A percentile compares a stretch with the other conserved stretches of the same genome.
These are phyloP conservation scores for Suillus bovinus DNA, from an alignment of 768 basidiomycete species.

Conservation along the genomic window DNA sequence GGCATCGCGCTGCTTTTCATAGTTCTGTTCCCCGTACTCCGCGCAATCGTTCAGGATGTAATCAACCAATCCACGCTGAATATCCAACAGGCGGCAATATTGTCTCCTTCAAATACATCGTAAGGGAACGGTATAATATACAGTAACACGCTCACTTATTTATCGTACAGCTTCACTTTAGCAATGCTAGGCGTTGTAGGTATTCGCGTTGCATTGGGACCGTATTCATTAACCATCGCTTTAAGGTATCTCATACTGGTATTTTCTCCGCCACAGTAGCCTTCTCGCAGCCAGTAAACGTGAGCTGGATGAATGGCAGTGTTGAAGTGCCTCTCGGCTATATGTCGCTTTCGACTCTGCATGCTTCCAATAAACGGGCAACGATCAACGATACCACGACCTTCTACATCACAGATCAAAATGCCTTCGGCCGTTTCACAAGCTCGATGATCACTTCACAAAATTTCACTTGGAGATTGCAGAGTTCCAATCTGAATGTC, in stretches of 20 bases:
- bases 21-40: constrained; percentile 65
- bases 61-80: constrained; percentile 57
- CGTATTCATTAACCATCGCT: constrained; percentile 5
- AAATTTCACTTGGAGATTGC: constrained; percentile 68
- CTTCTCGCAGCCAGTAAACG: constrained; percentile 57
- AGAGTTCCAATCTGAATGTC: constrained; percentile 56
- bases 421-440: constrained; percentile 63
- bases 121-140: constrained; percentile 27
- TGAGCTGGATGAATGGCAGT: constrained; percentile 56
- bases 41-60: constrained; percentile 64
- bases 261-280: constrained; percentile 61
- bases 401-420: constrained; percentile 57
- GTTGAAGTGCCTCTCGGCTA: constrained; percentile 53
- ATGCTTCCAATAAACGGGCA: constrained; percentile 56
- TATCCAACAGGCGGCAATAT: constrained; percentile 52
- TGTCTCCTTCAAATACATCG: constrained; percentile 56
- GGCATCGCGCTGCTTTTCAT: constrained; percentile 68
- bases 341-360: constrained; percentile 48
- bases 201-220: background rate
- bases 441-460: constrained; percentile 61
- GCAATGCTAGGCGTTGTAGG: constrained; percentile 54
- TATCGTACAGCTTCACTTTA: constrained; percentile 47
- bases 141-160: constrained; percentile 8
- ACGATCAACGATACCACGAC: constrained; percentile 58
- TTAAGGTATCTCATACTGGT: constrained; percentile 65